Evolutionary conservation across 2,329 filamentous ascomycete species (phyloP).

Genomic region (Colletotrichum sidae): DNA sequence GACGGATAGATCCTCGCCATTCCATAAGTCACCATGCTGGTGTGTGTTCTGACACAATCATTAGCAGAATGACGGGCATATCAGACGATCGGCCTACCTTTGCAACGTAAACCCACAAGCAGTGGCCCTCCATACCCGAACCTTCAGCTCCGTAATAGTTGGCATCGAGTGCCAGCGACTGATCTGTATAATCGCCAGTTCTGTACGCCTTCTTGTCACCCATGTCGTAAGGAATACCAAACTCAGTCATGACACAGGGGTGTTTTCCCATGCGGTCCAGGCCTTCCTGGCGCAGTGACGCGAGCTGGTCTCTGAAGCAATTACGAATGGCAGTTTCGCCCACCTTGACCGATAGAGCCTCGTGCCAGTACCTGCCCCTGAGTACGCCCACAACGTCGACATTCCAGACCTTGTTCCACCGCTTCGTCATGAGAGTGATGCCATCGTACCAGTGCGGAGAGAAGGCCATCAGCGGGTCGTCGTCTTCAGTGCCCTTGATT

Average conservation of each 20-base stretch:
- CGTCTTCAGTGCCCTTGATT: constrained; percentile 88
- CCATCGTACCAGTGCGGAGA: constrained; percentile 97
- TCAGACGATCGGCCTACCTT: constrained; percentile 59
- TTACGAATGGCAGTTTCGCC: constrained; percentile 95
- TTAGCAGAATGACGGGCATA: constrained; percentile 1
- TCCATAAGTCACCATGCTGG: constrained; percentile 93
- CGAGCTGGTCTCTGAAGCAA: constrained; percentile 89
- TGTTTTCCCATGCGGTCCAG: constrained; percentile 89
- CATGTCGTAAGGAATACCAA: constrained; percentile 99
- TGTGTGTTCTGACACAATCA: constrained; percentile 76
- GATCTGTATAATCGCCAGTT: constrained; percentile 93
- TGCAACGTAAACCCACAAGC: constrained; percentile 87
- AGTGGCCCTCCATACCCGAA: constrained; percentile 84
- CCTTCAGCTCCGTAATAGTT: constrained; percentile 95
- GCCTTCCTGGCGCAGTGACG: constrained; percentile 85
- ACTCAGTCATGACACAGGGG: constrained; percentile 91
- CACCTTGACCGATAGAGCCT: constrained; percentile 91
- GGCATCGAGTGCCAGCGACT: constrained; percentile 92
- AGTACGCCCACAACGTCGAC: constrained; percentile 94
- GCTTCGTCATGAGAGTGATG: constrained; percentile 96
- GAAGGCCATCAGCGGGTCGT: constrained; percentile 91
- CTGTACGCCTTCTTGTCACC: constrained; percentile 95
- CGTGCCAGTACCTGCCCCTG: constrained; percentile 87
- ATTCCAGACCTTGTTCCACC: constrained; percentile 98
- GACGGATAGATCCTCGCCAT: constrained; percentile 95